Percentiles rank a stretch among this genome's conserved stretches.
phyloP scores from a whole-genome alignment of 371 early-diverging fungal genomes.

The Coemansia sp. region DNA sequence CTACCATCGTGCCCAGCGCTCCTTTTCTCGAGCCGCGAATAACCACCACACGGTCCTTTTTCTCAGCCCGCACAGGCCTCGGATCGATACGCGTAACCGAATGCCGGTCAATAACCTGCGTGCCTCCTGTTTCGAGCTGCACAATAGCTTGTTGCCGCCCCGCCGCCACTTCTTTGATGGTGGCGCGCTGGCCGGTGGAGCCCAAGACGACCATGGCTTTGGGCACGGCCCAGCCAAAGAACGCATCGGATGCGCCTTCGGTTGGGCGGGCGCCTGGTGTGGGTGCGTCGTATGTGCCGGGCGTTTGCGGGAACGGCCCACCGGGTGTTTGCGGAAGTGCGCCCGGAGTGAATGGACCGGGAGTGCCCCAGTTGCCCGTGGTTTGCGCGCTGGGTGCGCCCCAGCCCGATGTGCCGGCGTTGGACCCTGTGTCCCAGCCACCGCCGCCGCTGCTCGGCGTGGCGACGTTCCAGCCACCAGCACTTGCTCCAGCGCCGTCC shows the following conservation, averaged over 20 bases:
- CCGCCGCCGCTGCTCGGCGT: conserved; percentile 56
- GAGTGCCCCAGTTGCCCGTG: conserved; percentile 31
- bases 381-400: conserved; percentile 19
- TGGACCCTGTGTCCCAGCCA: conserved; percentile 28
- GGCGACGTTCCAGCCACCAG: conserved; percentile 49
- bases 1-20: conserved; percentile 73
- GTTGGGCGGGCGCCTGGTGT: conserved; percentile 55
- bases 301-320: conserved; percentile 41
- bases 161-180: conserved; percentile 16
- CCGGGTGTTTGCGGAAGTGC: conserved; percentile 45
- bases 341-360: conserved; percentile 52
- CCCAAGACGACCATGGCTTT: conserved; percentile 59
- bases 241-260: conserved; percentile 7
- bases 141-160: conserved; percentile 44
- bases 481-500: conserved; percentile 53
- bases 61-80: conserved; percentile 70
- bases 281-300: conserved; percentile 53
- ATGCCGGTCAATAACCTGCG: conserved; percentile 55
- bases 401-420: conserved; percentile 13
- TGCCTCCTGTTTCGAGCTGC: conserved; percentile 52
- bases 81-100: conserved; percentile 56
- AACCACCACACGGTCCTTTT: conserved; percentile 76
- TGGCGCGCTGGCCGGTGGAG: conserved; percentile 50
- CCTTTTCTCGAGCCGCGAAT: conserved; percentile 70
- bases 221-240: conserved; percentile 61